Evolutionary conservation across 352 stramenopile species (phyloP).

Genomic region (Peronospora tabacina): DNA sequence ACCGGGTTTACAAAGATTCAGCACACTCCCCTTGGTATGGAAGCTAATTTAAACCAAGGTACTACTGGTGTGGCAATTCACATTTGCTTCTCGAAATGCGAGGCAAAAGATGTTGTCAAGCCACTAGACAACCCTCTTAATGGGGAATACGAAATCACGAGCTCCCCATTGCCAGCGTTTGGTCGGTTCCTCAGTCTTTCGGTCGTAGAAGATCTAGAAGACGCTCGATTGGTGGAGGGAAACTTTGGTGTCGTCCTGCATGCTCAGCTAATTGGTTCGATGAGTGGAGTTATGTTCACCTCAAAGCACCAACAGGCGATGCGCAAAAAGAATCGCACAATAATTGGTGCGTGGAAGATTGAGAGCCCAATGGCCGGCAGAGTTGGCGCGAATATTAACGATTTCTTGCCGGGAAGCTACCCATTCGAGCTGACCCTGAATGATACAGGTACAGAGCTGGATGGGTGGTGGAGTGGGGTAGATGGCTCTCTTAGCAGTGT

Average conservation of each 20-base stretch:
- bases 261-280: slow-evolving; percentile 42
- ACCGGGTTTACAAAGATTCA: slow-evolving; percentile 75
- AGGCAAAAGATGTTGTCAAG: slow-evolving; percentile 40
- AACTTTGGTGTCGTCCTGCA: slow-evolving; percentile 74
- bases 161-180: slow-evolving; percentile 30
- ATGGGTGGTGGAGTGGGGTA: slow-evolving; percentile 69
- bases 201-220: slow-evolving; percentile 45
- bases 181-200: slow-evolving; percentile 54
- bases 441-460: slow-evolving; percentile 40
- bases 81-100: slow-evolving; percentile 60
- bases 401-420: slow-evolving; percentile 57
- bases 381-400: slow-evolving; percentile 38
- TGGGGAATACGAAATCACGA: slow-evolving; percentile 71
- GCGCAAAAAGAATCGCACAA: slow-evolving; percentile 24
- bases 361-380: slow-evolving; percentile 30
- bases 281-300: slow-evolving; percentile 50
- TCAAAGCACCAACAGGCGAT: slow-evolving; percentile 21
- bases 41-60: slow-evolving; percentile 80
- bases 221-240: slow-evolving; percentile 46
- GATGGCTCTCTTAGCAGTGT: slow-evolving; percentile 28
- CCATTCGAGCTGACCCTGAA: slow-evolving; percentile 63
- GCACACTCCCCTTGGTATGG: slow-evolving; percentile 81
- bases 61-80: slow-evolving; percentile 68
- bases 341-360: slow-evolving; percentile 62
- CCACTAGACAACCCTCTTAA: slow-evolving; percentile 63